Evolutionary conservation across 73 alveolate genomes (phyloP).

Genomic region (Symbiodinium pilosum): DNA sequence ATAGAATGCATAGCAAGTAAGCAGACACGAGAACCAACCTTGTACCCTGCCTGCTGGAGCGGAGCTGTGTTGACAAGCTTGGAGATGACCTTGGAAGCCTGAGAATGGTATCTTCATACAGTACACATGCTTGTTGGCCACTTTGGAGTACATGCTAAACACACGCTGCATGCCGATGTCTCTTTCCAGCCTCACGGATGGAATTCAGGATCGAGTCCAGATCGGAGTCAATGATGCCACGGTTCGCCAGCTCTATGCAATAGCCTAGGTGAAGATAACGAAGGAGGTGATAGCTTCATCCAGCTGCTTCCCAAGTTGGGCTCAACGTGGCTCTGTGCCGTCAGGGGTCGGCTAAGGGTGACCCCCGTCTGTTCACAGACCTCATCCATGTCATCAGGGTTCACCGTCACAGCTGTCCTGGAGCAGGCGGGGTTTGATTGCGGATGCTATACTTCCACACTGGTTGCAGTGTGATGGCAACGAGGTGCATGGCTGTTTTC

Average conservation of each 20-base stretch:
- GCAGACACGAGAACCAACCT: neutral
- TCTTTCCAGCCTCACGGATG: constrained; percentile 94
- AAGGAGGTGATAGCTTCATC: too few relatives aligned
- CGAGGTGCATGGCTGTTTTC: neutral
- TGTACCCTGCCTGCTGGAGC: constrained; percentile 43
- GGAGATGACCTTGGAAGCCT: constrained; percentile 79
- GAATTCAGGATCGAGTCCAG: constrained; percentile 79
- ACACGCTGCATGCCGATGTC: neutral
- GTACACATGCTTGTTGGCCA: too few relatives aligned
- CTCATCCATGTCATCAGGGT: constrained; percentile 63
- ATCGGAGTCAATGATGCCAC: constrained; percentile 72
- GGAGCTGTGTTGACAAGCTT: constrained; percentile 90
- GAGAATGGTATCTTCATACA: too few relatives aligned
- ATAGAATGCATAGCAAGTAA: too few relatives aligned
- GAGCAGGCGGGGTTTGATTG: neutral
- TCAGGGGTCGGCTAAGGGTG: constrained; percentile 48
- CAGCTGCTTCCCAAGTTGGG: too few relatives aligned
- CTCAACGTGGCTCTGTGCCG: neutral
- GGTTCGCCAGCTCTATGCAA: constrained; percentile 87
- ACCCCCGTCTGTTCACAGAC: constrained; percentile 95
- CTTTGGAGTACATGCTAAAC: neutral
- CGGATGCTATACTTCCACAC: too few relatives aligned
- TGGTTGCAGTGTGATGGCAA: neutral
- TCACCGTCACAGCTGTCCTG: constrained; percentile 50
- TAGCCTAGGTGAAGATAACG: neutral